Percentiles rank a stretch among this genome's conserved stretches.
These are phyloP conservation scores for Pseudogymnoascus destructans DNA, from an alignment of 2,329 filamentous ascomycete species.

Conservation along the genomic window DNA sequence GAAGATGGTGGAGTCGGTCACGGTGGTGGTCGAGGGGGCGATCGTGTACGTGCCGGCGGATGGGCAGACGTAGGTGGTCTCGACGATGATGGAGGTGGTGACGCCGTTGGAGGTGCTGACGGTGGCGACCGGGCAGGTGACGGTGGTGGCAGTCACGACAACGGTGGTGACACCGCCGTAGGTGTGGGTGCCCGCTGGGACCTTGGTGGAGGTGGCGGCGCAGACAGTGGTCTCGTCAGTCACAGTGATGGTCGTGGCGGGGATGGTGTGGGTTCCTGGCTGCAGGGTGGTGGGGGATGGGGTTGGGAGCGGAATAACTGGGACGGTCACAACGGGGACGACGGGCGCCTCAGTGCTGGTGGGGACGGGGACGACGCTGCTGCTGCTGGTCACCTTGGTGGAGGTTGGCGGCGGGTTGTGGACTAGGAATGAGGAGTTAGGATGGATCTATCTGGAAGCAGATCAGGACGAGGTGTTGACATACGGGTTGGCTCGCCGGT, in stretches of 20 bases:
- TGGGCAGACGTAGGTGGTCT: slow-evolving; percentile 62
- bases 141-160: slow-evolving; percentile 51
- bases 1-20: slow-evolving; percentile 40
- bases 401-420: slow-evolving; percentile 16
- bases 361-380: background rate
- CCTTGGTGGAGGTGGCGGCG: slow-evolving; percentile 45
- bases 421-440: background rate
- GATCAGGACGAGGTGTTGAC: slow-evolving; percentile 21
- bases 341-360: background rate
- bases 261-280: slow-evolving; percentile 63
- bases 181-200: slow-evolving; percentile 53
- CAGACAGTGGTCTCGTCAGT: slow-evolving; percentile 55
- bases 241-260: slow-evolving; percentile 57
- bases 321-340: slow-evolving; percentile 13
- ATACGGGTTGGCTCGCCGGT: slow-evolving; percentile 54
- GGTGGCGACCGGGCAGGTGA: slow-evolving; percentile 58
- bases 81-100: slow-evolving; percentile 53
- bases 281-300: slow-evolving; percentile 39
- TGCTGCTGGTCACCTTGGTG: slow-evolving; percentile 28
- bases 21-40: slow-evolving; percentile 50
- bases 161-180: slow-evolving; percentile 61
- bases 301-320: slow-evolving; percentile 31
- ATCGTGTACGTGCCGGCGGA: slow-evolving; percentile 64
- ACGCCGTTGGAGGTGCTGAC: slow-evolving; percentile 44
- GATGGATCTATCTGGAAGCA: background rate